Evolutionary conservation across 2,329 filamentous ascomycete genomes (phyloP), one percentile per base, ranked within the genome.

Genomic region (Fusarium circinatum): DNA sequence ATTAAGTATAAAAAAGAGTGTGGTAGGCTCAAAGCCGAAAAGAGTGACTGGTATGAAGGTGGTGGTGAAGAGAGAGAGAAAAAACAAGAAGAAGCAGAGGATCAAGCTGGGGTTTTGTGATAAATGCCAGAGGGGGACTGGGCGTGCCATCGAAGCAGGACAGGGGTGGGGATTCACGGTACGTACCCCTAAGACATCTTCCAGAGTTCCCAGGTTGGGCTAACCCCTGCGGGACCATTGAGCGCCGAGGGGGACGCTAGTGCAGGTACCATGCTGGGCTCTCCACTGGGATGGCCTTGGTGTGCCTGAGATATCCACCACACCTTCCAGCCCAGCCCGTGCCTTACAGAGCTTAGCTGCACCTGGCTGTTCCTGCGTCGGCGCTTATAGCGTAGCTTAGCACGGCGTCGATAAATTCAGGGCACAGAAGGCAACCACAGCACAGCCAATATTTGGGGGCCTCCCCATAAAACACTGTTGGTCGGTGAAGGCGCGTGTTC

Each of bases 1-100:
- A 70, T 63, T 74, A 68, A 63, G 61, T 64, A 74, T 65, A 71
- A 51, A 75, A 80, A 80, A 78, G 80, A 81, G 70, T 71, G 81
- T 81, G 75, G 75, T 74, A 73, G 78, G 79, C 78, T 70, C 32
- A 61, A 77, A 74, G 75, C 76, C 73, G 68, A 68, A 79, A 76
- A 77, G 80, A 81, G 70, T 76, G 80, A 81, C 78, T 79, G 75
- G 78, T 76, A 75, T 79, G 77, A 72, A 45, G 77, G 68, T 71
- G 72, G 64, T 71, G 72, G 71, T 70, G 70, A 70, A 65, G 67
- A 66, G 60, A 74, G 68, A 70, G 65, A 66, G 60, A 62, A 59
- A 74, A 68, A 68, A 47, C 55, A 52, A 57, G 42, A 47, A 56
- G 64, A 73, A 49, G 55, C 56, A 67, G 57, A 65, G 67, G 59